These are phyloP conservation scores for Phallus indusiatus DNA, from an alignment of 768 basidiomycete genomes.

Conservation along the genomic window DNA sequence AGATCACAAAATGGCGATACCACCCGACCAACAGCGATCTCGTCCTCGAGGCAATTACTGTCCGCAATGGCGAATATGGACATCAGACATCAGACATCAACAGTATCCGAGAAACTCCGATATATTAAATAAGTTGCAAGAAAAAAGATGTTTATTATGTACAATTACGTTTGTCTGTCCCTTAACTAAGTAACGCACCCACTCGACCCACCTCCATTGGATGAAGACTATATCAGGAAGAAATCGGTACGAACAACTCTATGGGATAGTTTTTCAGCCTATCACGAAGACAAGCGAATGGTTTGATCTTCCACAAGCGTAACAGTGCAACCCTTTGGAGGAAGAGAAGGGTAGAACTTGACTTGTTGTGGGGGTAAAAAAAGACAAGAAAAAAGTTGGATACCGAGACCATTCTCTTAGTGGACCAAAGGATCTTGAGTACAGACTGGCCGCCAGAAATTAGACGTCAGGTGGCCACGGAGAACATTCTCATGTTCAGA, in stretches of 20 bases:
- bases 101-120: too few species aligned
- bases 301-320: conserved; percentile 40
- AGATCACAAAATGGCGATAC: too few species aligned
- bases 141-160: not conserved
- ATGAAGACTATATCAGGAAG: conserved; percentile 5
- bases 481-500: not conserved
- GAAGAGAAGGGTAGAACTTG: conserved; percentile 24
- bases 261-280: conserved; percentile 13
- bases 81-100: too few species aligned
- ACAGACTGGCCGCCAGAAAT: too few species aligned
- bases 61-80: too few species aligned
- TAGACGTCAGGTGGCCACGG: too few species aligned
- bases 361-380: conserved; percentile 34
- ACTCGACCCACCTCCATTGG: conserved; percentile 8
- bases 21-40: too few species aligned
- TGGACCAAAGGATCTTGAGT: too few species aligned
- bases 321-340: conserved; percentile 26
- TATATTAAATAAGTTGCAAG: too few species aligned
- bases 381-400: not conserved
- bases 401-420: too few species aligned
- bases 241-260: conserved; percentile 28
- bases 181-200: conserved; percentile 32
- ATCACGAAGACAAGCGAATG: conserved; percentile 11
- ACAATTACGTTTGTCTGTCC: conserved; percentile 21
- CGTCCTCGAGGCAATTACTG: too few species aligned